Evolutionary conservation across 1,284 basidiomycete genomes (phyloP).

Genomic region (Ceratobasidium sp.): DNA sequence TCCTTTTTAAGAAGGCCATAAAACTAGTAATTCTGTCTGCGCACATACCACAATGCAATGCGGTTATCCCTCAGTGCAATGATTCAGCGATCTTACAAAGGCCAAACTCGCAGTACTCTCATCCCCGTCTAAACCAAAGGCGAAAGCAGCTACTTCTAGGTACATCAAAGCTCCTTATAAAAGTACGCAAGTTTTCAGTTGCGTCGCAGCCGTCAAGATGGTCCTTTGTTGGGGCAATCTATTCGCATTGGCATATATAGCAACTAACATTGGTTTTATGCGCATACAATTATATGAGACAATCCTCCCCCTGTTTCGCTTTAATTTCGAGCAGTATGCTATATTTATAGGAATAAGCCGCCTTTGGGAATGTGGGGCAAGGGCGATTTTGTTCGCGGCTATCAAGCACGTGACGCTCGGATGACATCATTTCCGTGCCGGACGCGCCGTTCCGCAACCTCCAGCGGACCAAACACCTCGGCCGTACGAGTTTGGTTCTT

Average conservation of each 20-base stretch:
- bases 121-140: no score
- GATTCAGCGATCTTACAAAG: no score
- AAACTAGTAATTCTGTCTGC: no score
- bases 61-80: no score
- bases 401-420: constrained; percentile 11
- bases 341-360: neutral
- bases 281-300: neutral
- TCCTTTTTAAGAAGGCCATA: no score
- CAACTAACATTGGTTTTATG: neutral
- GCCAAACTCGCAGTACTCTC: no score
- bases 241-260: neutral
- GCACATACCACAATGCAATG: no score
- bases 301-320: neutral
- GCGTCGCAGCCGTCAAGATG: no score
- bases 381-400: neutral
- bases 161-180: no score
- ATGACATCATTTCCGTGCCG: constrained; percentile 33
- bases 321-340: neutral
- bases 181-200: no score
- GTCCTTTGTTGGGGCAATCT: neutral
- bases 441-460: constrained; percentile 15
- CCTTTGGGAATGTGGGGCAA: neutral
- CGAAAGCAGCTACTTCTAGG: no score
- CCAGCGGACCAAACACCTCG: neutral
- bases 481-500: neutral